Evolutionary conservation across 176 grass and related monocot genomes (phyloP).

Genomic region (Puya raimondii): DNA sequence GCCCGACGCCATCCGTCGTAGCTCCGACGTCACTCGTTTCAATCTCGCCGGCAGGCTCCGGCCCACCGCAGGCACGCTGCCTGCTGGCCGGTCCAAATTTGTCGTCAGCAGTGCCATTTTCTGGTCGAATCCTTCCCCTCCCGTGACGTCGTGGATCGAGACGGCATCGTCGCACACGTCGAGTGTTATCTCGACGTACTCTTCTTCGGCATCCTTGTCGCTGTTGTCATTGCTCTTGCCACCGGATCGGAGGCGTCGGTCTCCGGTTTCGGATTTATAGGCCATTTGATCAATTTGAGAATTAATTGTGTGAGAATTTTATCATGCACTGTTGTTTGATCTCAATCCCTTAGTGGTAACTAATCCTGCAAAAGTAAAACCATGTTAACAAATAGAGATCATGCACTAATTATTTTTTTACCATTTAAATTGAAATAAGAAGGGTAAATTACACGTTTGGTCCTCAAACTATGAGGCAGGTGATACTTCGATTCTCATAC

Average conservation of each 20-base stretch:
- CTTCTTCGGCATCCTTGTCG: slow-evolving; percentile 69
- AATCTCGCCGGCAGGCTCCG: slow-evolving; percentile 52
- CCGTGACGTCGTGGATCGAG: slow-evolving; percentile 33
- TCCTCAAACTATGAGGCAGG: no score
- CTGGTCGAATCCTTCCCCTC: slow-evolving; percentile 9
- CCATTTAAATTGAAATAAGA: neutral
- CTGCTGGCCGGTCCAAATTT: neutral
- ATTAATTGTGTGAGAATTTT: no score
- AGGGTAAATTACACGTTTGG: no score
- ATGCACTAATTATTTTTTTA: neutral
- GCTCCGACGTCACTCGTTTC: slow-evolving; percentile 34
- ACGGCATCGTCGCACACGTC: slow-evolving; percentile 40
- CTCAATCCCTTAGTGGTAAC: no score
- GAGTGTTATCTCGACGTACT: slow-evolving; percentile 79
- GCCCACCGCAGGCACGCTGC: neutral
- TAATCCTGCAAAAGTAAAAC: no score
- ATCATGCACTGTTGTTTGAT: no score
- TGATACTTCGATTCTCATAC: no score
- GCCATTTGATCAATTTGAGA: no score
- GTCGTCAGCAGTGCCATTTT: slow-evolving; percentile 27
- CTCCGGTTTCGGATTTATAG: no score
- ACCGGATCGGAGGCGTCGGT: neutral
- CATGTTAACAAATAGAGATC: no score
- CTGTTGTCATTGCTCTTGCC: slow-evolving; percentile 42
- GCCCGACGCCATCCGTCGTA: slow-evolving; percentile 36